Percentiles rank a stretch among this genome's conserved stretches.
Evolutionary conservation across 108 stramenopile species (phyloP).

Genomic region (Discostella stelligeroides): DNA sequence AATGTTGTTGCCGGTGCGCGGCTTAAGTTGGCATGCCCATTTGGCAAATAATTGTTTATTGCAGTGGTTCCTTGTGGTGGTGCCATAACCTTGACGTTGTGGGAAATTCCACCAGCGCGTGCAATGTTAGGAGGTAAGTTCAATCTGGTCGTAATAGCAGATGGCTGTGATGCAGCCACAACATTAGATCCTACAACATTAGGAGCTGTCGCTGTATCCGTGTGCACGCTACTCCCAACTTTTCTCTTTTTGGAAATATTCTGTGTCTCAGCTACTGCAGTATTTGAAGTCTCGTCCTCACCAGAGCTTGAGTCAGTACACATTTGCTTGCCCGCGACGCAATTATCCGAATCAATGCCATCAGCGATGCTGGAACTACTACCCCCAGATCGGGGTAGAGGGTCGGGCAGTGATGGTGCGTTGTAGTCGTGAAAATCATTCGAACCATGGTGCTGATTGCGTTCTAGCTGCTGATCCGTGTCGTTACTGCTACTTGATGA

Average conservation of each 20-base stretch:
- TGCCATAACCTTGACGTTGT: conserved; percentile 57
- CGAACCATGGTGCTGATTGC: conserved; percentile 30
- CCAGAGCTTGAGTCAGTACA: conserved; percentile 73
- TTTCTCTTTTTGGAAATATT: conserved; percentile 51
- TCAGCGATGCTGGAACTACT: conserved; percentile 36
- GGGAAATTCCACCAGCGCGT: conserved; percentile 71
- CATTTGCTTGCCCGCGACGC: conserved; percentile 58
- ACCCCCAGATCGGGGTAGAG: conserved; percentile 57
- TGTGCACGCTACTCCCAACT: conserved; percentile 1
- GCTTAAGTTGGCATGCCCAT: conserved; percentile 51
- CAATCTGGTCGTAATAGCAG: neutral
- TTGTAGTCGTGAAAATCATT: conserved; percentile 83
- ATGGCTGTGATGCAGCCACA: conserved; percentile 3
- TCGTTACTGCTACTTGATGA: conserved; percentile 61
- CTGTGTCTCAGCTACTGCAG: conserved; percentile 25
- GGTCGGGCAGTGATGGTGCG: conserved; percentile 75
- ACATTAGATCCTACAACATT: neutral
- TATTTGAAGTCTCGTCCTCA: conserved; percentile 49
- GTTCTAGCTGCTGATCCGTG: conserved; percentile 13
- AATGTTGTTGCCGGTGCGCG: conserved; percentile 69
- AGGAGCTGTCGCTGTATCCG: conserved; percentile 12
- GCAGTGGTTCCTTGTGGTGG: neutral
- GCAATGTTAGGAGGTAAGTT: conserved; percentile 74
- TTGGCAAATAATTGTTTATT: conserved; percentile 13
- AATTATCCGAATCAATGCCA: conserved; percentile 59